These are phyloP conservation scores for Coniochaeta sp. DNA, from an alignment of 2,329 filamentous ascomycete genomes.

Conservation along the genomic window DNA sequence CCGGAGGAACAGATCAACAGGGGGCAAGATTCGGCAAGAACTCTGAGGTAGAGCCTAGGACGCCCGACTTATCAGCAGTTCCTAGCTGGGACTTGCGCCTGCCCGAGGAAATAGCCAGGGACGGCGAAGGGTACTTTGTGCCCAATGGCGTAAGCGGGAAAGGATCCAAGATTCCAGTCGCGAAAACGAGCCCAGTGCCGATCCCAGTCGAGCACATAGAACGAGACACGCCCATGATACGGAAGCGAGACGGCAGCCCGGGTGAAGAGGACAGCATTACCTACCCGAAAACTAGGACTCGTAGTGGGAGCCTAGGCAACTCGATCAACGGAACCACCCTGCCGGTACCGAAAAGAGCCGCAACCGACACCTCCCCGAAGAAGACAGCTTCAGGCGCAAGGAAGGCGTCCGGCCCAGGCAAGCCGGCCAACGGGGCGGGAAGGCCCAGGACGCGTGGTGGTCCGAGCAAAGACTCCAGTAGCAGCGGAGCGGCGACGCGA, in stretches of 20 bases:
- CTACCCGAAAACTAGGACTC: constrained; percentile 56
- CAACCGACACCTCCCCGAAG: constrained; percentile 47
- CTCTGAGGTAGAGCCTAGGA: constrained; percentile 32
- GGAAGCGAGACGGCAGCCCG: constrained; percentile 49
- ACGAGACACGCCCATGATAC: constrained; percentile 60
- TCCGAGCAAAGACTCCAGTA: constrained; percentile 38
- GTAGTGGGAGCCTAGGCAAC: constrained; percentile 59
- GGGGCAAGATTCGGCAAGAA: constrained; percentile 36
- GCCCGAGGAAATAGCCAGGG: constrained; percentile 69
- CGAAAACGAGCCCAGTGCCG: constrained; percentile 71
- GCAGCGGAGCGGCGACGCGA: constrained; percentile 43
- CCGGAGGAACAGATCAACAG: constrained; percentile 22
- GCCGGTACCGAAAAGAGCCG: constrained; percentile 30
- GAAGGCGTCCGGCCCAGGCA: constrained; percentile 38
- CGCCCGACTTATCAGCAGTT: constrained; percentile 28
- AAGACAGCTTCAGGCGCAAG: constrained; percentile 33
- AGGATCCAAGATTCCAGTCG: constrained; percentile 80
- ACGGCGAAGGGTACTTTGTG: constrained; percentile 45
- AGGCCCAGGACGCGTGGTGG: constrained; percentile 59
- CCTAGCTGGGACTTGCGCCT: constrained; percentile 65
- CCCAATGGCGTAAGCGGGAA: constrained; percentile 43
- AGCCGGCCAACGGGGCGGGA: constrained; percentile 29
- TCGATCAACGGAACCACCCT: constrained; percentile 13
- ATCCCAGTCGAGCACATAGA: constrained; percentile 67
- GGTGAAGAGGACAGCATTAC: constrained; percentile 50